Percentiles rank a stretch among this genome's conserved stretches.
Conservation (phyloP, 257 asterid genomes). For the Striga asiatica region DNA sequence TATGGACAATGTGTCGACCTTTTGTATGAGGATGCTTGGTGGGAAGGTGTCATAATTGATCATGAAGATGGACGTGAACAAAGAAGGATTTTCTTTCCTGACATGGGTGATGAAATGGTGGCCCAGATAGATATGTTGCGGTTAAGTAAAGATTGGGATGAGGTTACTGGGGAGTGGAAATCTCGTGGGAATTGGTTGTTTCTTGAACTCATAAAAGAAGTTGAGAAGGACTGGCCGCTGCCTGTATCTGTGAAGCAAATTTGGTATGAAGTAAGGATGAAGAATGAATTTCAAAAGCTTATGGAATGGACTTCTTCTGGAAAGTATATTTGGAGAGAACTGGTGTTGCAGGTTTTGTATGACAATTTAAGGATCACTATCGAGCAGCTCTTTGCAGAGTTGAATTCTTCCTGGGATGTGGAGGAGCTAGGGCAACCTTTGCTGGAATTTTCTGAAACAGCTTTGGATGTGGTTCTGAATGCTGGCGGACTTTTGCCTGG, state of each 20-base stretch:
- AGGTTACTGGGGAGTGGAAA: conserved; percentile 52
- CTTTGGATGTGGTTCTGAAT: conserved; percentile 17
- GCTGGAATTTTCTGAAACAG: conserved; percentile 25
- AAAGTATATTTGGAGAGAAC: conserved; percentile 37
- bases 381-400: conserved; percentile 25
- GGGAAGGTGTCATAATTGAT: conserved; percentile 95
- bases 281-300: conserved; percentile 28
- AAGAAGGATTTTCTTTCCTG: conserved; percentile 74
- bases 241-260: conserved; percentile 68
- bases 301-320: conserved; percentile 55
- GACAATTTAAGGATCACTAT: conserved; percentile 33
- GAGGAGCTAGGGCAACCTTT: conserved; percentile 23
- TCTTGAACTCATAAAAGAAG: conserved; percentile 57
- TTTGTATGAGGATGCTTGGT: conserved; percentile 57
- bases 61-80: conserved; percentile 35
- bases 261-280: conserved; percentile 70
- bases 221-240: conserved; percentile 37
- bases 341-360: conserved; percentile 35
- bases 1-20: conserved; percentile 77
- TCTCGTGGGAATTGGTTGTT: conserved; percentile 64
- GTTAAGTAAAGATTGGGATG: conserved; percentile 67
- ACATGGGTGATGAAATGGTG: conserved; percentile 71
- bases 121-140: conserved; percentile 33
- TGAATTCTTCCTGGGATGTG: conserved; percentile 25
- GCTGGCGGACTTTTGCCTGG: conserved; percentile 20